Evolutionary conservation across 139 green algal species (phyloP).

Genomic region (Chlamydomonas sp.): DNA sequence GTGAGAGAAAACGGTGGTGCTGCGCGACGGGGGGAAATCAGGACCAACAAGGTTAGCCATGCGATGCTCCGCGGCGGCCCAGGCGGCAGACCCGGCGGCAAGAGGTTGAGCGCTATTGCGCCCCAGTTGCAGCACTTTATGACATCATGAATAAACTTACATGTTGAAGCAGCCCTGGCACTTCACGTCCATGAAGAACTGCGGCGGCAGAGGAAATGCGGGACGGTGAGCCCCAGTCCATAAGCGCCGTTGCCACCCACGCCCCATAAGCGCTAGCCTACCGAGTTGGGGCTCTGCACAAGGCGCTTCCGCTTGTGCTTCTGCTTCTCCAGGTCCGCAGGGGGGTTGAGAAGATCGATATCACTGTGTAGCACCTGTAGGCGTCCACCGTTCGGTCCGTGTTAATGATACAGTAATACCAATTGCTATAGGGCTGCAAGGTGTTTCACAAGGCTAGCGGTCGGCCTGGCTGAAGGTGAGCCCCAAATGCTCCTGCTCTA

Average conservation of each 20-base stretch:
- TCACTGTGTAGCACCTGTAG: slow-evolving; percentile 63
- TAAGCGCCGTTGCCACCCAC: too few relatives aligned
- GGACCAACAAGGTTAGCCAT: background rate
- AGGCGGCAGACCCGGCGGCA: background rate
- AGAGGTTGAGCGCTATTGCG: background rate
- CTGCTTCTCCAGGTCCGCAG: slow-evolving; percentile 91
- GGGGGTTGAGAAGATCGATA: slow-evolving; percentile 98
- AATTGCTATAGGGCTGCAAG: background rate
- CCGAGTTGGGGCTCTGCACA: slow-evolving; percentile 53
- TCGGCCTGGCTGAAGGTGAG: background rate
- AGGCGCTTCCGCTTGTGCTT: slow-evolving; percentile 98
- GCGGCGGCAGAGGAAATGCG: slow-evolving; percentile 26
- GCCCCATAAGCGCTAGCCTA: background rate
- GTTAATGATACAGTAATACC: too few relatives aligned
- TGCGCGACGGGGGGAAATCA: slow-evolving; percentile 53
- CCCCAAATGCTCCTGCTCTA: background rate
- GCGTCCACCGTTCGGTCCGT: too few relatives aligned
- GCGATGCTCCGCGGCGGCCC: slow-evolving; percentile 1
- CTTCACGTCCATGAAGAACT: slow-evolving; percentile 71
- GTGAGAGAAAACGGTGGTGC: slow-evolving; percentile 99
- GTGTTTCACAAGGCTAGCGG: background rate
- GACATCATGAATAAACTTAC: slow-evolving; percentile 52
- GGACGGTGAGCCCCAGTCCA: background rate
- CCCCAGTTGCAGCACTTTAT: too few relatives aligned
- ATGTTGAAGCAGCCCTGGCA: slow-evolving; percentile 97